Percentiles rank a stretch among this genome's conserved stretches.
Conservation (phyloP, 73 alveolate species). For the Halteria grandinella region DNA sequence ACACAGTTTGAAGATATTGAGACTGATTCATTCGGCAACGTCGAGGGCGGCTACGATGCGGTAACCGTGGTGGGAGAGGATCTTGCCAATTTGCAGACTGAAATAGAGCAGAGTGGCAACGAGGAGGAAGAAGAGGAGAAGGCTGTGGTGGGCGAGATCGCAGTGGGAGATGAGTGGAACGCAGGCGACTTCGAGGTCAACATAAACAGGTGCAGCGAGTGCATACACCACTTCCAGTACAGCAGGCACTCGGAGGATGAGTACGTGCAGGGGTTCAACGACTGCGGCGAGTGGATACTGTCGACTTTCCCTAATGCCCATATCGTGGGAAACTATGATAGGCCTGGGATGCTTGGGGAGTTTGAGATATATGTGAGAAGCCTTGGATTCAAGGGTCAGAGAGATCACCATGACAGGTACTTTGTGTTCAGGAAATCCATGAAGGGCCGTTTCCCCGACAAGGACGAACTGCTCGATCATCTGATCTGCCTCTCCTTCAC, state of each 20-base stretch:
- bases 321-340: slow-evolving; percentile 95
- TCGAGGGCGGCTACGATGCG: slow-evolving; percentile 26
- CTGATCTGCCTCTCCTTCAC: slow-evolving; percentile 81
- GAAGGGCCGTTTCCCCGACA: slow-evolving; percentile 77
- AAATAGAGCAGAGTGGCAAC: slow-evolving; percentile 36
- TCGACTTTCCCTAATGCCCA: slow-evolving; percentile 88
- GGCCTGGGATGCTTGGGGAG: slow-evolving; percentile 84
- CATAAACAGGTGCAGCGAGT: slow-evolving; percentile 94
- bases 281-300: slow-evolving; percentile 84
- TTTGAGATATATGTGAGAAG: slow-evolving; percentile 96
- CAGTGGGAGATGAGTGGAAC: slow-evolving; percentile 58
- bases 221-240: slow-evolving; percentile 89
- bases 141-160: slow-evolving; percentile 6
- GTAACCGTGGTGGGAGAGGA: slow-evolving; percentile 4
- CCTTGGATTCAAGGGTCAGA: slow-evolving; percentile 82
- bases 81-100: slow-evolving; percentile 1
- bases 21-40: slow-evolving; percentile 20
- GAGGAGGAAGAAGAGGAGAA: slow-evolving; percentile 49
- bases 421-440: slow-evolving; percentile 87
- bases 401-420: slow-evolving; percentile 92
- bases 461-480: slow-evolving; percentile 81
- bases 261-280: slow-evolving; percentile 88
- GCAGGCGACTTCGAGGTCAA: slow-evolving; percentile 91
- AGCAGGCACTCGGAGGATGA: slow-evolving; percentile 96
- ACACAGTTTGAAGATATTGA: slow-evolving; percentile 16